Base-by-base conservation (phyloP, 2,329 filamentous ascomycete species). In the Pezicula carpinea region DNA sequence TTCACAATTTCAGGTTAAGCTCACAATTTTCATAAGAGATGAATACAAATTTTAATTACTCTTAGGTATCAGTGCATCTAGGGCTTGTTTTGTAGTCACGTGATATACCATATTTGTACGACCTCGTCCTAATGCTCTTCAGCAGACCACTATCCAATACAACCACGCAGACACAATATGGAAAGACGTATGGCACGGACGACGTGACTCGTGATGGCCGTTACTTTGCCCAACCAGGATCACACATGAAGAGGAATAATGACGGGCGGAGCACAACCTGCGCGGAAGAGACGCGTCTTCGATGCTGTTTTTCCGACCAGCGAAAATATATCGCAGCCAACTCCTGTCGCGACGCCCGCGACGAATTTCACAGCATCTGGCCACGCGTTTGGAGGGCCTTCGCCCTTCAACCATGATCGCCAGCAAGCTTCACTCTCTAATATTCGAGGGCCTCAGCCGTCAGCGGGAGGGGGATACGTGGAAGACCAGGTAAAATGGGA, bases 401-500 rank as follows among this genome's bases (percentile, higher is more conserved):
- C 43, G 21, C 17, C 17, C 15, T 46, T 47, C 39, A 39, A 39
- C 34, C 40, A 39, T 39, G 35, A 39, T 13, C 35, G 18, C 4
- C 17, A 13, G 13, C 22, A 39, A 46, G 22, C 15, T n/a, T n/a
- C n/a, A n/a, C n/a, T n/a, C n/a, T n/a, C n/a, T n/a, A n/a, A n/a
- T n/a, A 17, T 8, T 8, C 31, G 21, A 18, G 29, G 22, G 17
- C 14, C 23, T 14, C 35, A 35, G 36, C 35, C 32, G 5, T n/a
- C 22, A 38, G 8, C 15, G 13, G 15, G n/a, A 18, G 6, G n/a
- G 18, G 48, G 46, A 29, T 53, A 58, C 43, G 51, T 58, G 7
- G 41, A 51, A 40, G 56, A 64, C 54, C 80, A 83, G 64, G 69
- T 73, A 45, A 71, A 70, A 52, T 82, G 75, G 71, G 79, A 83